Conservation (phyloP, 1,284 basidiomycete species). For the Cystobasidiaceae sp. region DNA sequence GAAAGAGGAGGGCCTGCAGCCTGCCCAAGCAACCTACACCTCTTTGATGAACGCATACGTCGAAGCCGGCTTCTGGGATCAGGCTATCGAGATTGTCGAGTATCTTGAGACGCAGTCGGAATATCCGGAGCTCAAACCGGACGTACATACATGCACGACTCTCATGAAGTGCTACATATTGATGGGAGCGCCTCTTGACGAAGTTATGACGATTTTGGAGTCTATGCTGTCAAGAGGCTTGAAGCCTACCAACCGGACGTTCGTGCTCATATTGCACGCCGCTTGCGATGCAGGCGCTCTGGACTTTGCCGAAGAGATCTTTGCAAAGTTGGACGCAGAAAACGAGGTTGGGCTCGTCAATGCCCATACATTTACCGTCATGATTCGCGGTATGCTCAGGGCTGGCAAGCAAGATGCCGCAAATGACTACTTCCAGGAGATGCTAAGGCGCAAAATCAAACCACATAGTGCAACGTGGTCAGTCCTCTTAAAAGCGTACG, state of each 20-base stretch:
- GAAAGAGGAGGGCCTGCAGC: conserved; percentile 55
- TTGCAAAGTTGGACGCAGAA: conserved; percentile 59
- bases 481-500: conserved; percentile 63
- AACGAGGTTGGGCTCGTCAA: conserved; percentile 40
- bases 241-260: conserved; percentile 62
- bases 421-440: conserved; percentile 66
- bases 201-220: conserved; percentile 63
- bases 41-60: conserved; percentile 79
- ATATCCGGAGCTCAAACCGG: conserved; percentile 38
- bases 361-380: conserved; percentile 68
- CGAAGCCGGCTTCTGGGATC: conserved; percentile 70
- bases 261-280: conserved; percentile 72
- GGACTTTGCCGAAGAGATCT: conserved; percentile 62
- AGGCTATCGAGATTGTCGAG: conserved; percentile 66
- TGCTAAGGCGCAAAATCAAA: conserved; percentile 62
- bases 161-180: conserved; percentile 80
- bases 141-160: conserved; percentile 59
- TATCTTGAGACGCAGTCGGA: conserved; percentile 55
- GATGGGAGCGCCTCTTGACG: conserved; percentile 66
- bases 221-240: conserved; percentile 54
- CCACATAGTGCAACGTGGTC: conserved; percentile 68
- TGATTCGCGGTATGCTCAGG: conserved; percentile 74
- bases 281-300: conserved; percentile 71
- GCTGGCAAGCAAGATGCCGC: conserved; percentile 57
- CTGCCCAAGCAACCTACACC: conserved; percentile 62